phyloP scores from a whole-genome alignment of 441 rosid genomes.

The Breynia disticha region DNA sequence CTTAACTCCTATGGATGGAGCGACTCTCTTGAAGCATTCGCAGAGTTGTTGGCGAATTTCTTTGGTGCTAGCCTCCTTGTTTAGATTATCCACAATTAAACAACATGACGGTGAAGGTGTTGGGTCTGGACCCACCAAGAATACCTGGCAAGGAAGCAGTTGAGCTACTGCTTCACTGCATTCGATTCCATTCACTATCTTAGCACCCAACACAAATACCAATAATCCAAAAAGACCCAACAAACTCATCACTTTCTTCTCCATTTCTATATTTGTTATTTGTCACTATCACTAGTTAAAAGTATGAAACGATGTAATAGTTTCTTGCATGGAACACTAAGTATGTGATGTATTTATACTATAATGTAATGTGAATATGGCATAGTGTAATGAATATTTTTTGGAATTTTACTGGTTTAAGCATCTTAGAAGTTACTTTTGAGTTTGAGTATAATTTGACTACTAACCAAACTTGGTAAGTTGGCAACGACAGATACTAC shows the following conservation, averaged over 20 bases:
- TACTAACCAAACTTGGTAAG: no score
- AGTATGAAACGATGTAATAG: no score
- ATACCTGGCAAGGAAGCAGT: slow-evolving; percentile 11
- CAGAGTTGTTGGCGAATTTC: slow-evolving; percentile 10
- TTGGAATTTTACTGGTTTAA: no score
- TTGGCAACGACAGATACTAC: no score
- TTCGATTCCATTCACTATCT: slow-evolving; percentile 2
- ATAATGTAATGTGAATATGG: no score
- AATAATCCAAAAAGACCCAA: slow-evolving; percentile 5
- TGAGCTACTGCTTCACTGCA: background rate
- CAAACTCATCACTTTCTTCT: slow-evolving; percentile 1
- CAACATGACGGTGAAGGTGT: slow-evolving; percentile 7
- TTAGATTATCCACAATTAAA: background rate
- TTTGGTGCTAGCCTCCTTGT: slow-evolving; percentile 9
- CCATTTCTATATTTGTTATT: slow-evolving; percentile 3
- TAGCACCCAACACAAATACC: background rate
- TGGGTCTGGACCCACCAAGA: background rate
- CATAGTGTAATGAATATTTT: no score
- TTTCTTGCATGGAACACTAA: no score
- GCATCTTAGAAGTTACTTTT: no score
- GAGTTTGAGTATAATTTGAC: no score
- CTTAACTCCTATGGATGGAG: background rate
- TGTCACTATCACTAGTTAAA: no score
- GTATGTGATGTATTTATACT: no score
- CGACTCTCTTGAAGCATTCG: slow-evolving; percentile 12